Conservation (phyloP, 371 early-diverging fungal species). For the Haplosporangium sp. region DNA sequence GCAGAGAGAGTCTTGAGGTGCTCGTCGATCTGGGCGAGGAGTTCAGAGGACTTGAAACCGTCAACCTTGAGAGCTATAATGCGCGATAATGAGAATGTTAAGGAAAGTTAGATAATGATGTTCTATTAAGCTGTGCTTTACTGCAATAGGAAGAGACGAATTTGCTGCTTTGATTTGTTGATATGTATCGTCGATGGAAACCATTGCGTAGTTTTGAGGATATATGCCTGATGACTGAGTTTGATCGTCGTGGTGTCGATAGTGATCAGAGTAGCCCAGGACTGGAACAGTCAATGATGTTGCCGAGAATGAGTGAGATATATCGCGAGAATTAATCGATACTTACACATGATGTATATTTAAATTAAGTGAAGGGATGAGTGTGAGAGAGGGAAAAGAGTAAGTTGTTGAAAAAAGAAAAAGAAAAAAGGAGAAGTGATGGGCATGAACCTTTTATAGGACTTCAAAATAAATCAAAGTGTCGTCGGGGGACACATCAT, state of each 20-base stretch:
- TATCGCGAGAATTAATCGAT: too few species aligned
- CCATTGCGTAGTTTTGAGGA: too few species aligned
- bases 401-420: constrained; percentile 1
- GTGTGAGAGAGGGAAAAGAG: constrained; percentile 1
- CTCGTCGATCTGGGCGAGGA: constrained; percentile 39
- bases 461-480: neutral
- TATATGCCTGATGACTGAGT: too few species aligned
- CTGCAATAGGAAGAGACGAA: neutral
- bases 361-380: neutral
- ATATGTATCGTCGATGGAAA: neutral
- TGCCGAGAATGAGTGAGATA: too few species aligned
- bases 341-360: constrained; percentile 34
- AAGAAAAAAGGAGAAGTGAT: neutral
- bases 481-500: neutral
- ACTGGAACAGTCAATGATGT: too few species aligned
- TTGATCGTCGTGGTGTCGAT: too few species aligned
- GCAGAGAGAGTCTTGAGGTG: constrained; percentile 46
- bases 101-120: neutral
- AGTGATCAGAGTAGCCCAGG: neutral
- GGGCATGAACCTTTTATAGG: constrained; percentile 8
- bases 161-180: neutral
- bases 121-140: neutral
- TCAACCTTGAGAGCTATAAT: constrained; percentile 27
- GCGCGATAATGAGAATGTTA: neutral
- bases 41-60: constrained; percentile 44